Evolutionary conservation across 805 yeast genomes (phyloP).

Genomic region (Lipomyces japonicus): DNA sequence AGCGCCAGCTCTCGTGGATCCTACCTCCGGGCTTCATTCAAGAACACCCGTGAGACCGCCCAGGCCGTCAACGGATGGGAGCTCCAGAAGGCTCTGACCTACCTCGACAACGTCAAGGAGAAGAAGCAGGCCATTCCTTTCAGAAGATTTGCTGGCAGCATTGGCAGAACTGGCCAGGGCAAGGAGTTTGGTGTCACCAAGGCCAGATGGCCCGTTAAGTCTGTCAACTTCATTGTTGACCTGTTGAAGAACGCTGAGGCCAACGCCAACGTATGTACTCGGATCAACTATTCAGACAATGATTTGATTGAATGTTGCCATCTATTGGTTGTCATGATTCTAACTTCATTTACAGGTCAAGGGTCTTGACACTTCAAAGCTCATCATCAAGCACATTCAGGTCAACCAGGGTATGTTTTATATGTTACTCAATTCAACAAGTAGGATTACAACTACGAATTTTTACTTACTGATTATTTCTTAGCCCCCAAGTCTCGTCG

Average conservation of each 20-base stretch:
- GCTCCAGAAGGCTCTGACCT: constrained; percentile 89
- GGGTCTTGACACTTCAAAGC: constrained; percentile 94
- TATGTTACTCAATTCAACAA: no score
- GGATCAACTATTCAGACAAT: background rate
- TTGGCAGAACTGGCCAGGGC: constrained; percentile 99
- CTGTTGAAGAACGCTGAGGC: constrained; percentile 96
- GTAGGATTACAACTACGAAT: no score
- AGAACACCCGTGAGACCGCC: constrained; percentile 99
- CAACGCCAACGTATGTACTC: constrained; percentile 69
- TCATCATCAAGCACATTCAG: constrained; percentile 96
- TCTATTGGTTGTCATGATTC: constrained; percentile 2
- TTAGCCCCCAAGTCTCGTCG: constrained; percentile 98
- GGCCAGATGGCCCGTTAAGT: constrained; percentile 99
- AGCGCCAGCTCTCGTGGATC: constrained; percentile 99
- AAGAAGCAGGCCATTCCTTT: constrained; percentile 99
- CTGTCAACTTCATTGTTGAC: constrained; percentile 92
- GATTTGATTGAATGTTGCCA: background rate
- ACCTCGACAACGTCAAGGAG: constrained; percentile 93
- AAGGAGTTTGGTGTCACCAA: constrained; percentile 99
- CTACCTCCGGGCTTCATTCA: constrained; percentile 97
- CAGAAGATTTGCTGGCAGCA: constrained; percentile 95
- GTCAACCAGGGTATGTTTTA: constrained; percentile 67
- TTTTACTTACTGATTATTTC: background rate
- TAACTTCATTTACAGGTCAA: constrained; percentile 51
- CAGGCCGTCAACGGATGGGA: constrained; percentile 99